Base-by-base conservation (phyloP, 108 stramenopile genomes). In the Fistulifera solaris region DNA sequence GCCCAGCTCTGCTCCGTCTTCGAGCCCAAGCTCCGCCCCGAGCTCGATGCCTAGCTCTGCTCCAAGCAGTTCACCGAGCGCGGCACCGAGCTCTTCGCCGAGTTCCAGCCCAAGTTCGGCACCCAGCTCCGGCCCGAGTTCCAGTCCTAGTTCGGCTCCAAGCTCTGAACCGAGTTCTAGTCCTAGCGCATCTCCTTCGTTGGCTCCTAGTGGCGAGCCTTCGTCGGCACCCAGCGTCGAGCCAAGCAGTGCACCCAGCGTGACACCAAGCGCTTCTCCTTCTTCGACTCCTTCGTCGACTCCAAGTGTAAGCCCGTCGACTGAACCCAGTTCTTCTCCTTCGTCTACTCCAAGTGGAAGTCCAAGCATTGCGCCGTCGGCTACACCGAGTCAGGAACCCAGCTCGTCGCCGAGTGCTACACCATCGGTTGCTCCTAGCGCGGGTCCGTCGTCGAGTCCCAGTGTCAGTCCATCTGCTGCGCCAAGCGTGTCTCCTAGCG, bases 1-100 rank as follows among this genome's bases (percentile, higher is more conserved):
- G 10, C 54, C 54, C 38, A 54, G 54, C 27, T 15, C n/a, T 12
- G n/a, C 18, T 54, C 54, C 54, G 1, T 46, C n/a, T 54, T 54
- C 53, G 17, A 17, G 6, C 8, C 53, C 53, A 38, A 54, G 25
- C 31, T 27, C n/a, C 1, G 2, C 53, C 17, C 53, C 53, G 1
- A 54, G 25, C 18, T 16, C 27, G 23, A 31, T 8, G 23, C 53
- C 56, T 6, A 46, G 21, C 5, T 22, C 44, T 2, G 25, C 15
- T 2, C 44, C 51, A 13, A 53, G 49, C 50, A 22, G 18, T 28
- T 19, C 26, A 8, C 59, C 59, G 6, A 35, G 31, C 31, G 3
- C 31, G 31, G 8, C 6, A 6, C 31, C 31, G 8, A 35, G 31
- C 8, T 56, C 40, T 18, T 35, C 54, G 10, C 54, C 54, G 6